phyloP scores from a whole-genome alignment of 2,329 filamentous ascomycete genomes.

The Phyllosticta paracitricarpa region DNA sequence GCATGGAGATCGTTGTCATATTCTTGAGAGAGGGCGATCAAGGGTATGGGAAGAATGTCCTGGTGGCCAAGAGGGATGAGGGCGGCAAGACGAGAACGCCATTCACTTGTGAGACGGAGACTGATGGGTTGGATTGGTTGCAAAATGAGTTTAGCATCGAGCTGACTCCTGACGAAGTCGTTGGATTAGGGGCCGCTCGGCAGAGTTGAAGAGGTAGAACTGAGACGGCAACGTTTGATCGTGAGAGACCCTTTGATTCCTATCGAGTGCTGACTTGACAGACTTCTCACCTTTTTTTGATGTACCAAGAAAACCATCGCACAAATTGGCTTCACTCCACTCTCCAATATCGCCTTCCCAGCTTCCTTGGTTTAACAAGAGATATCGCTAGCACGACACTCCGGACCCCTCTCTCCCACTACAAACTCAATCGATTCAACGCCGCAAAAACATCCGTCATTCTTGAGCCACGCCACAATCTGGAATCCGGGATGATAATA shows the following conservation, averaged over 20 bases:
- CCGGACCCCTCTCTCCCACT: too few relatives aligned
- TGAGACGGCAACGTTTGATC: neutral
- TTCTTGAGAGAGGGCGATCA: slow-evolving; percentile 25
- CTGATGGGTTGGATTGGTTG: slow-evolving; percentile 29
- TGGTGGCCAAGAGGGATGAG: slow-evolving; percentile 34
- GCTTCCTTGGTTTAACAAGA: neutral
- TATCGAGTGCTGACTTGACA: neutral
- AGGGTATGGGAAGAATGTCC: slow-evolving; percentile 26
- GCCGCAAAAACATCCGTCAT: neutral
- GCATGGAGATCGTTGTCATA: slow-evolving; percentile 27
- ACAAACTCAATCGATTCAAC: neutral
- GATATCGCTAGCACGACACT: neutral
- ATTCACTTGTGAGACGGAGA: slow-evolving; percentile 28
- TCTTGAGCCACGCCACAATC: neutral
- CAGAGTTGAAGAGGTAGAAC: slow-evolving; percentile 14
- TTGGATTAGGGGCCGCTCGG: slow-evolving; percentile 22
- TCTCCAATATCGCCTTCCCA: neutral
- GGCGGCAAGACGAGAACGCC: slow-evolving; percentile 31
- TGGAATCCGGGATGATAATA: neutral
- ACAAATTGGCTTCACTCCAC: neutral
- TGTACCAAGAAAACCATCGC: neutral
- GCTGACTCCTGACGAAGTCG: slow-evolving; percentile 26
- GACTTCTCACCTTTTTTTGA: too few relatives aligned
- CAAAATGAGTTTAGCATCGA: slow-evolving; percentile 31
- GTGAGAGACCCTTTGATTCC: too few relatives aligned